Conservation (phyloP, 345 rosid genomes). For the Eucalyptus sp. region DNA sequence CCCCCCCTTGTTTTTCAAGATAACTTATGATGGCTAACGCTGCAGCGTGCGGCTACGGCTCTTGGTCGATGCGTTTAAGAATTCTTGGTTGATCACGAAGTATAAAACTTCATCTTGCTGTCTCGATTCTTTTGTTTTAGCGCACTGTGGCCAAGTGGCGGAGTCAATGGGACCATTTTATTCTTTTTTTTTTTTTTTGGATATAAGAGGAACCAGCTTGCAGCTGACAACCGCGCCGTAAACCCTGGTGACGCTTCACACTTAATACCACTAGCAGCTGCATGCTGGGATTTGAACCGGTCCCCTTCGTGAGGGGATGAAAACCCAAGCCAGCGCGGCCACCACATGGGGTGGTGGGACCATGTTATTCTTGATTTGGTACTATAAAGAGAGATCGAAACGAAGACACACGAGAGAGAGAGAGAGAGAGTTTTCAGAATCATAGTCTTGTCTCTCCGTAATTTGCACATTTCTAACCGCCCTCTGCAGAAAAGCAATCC, state of each 20-base stretch:
- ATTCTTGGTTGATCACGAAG: neutral
- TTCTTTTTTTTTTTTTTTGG: too few relatives aligned
- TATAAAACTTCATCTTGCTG: neutral
- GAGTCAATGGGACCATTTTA: neutral
- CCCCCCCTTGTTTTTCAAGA: slow-evolving; percentile 1
- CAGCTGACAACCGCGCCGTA: too few relatives aligned
- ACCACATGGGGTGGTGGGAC: too few relatives aligned
- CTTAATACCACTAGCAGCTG: too few relatives aligned
- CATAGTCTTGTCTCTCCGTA: neutral
- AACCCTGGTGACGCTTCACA: too few relatives aligned
- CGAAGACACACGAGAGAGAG: neutral
- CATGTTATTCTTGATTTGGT: neutral
- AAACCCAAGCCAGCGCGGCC: too few relatives aligned
- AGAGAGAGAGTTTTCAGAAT: neutral
- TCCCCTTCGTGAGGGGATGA: too few relatives aligned
- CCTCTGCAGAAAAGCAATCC: neutral
- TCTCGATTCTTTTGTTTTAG: neutral
- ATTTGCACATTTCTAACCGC: neutral
- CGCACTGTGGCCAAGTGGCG: neutral
- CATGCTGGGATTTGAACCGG: too few relatives aligned
- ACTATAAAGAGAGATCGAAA: neutral
- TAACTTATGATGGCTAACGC: slow-evolving; percentile 35
- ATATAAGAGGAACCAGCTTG: too few relatives aligned
- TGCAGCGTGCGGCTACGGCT: slow-evolving; percentile 41
- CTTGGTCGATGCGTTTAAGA: neutral